These are phyloP conservation scores for Populus hybrid DNA, from an alignment of 441 rosid genomes.

Conservation along the genomic window DNA sequence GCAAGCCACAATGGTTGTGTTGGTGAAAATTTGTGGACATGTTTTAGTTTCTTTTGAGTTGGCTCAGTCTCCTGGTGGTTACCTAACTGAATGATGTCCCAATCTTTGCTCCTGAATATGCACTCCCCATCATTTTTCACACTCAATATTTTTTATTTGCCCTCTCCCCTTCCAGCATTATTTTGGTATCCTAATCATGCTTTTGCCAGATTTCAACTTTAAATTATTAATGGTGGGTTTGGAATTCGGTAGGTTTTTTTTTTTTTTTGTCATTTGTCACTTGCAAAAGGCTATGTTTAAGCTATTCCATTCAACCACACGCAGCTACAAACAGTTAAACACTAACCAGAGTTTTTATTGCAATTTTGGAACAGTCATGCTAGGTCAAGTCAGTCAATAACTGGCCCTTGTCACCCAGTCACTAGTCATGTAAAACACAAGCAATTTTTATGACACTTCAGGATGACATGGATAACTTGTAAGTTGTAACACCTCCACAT, in stretches of 20 bases:
- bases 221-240: neutral
- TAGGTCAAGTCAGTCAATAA: neutral
- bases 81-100: neutral
- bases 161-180: neutral
- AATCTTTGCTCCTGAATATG: too few relatives aligned
- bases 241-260: neutral
- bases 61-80: neutral
- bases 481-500: neutral
- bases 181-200: neutral
- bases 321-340: neutral
- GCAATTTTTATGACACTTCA: neutral
- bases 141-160: neutral
- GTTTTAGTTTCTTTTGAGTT: neutral
- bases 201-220: neutral
- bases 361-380: neutral
- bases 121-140: neutral
- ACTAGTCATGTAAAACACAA: neutral
- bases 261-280: too few relatives aligned
- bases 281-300: too few relatives aligned
- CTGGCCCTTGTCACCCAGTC: neutral
- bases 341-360: neutral
- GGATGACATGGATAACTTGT: neutral
- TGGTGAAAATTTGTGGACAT: neutral
- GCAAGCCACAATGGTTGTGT: neutral
- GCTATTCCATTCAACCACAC: too few relatives aligned